Evolutionary conservation across 352 stramenopile genomes (phyloP), one percentile per base, ranked within the genome.

Genomic region (Phytophthora capsici): DNA sequence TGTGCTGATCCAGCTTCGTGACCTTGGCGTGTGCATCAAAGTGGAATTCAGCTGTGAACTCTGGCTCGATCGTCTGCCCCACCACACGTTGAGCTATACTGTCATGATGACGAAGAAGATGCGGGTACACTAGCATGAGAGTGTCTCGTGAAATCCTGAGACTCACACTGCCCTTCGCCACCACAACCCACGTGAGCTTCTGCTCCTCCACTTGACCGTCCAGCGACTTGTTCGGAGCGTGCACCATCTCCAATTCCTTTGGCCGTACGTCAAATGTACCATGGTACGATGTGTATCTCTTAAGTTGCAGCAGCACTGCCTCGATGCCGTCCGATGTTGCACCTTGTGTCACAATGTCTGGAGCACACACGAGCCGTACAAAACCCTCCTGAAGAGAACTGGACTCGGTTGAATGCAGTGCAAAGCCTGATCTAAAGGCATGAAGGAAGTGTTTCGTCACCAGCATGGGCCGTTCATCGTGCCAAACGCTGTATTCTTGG

Each of bases 201-300:
- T 71, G 25, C 3, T 80, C 63, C 0, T 57, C 47, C 16, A 20
- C 47, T 22, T 32, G 25, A 22, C 3, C 23, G 20, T 64, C 50
- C 17, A 53, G 20, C 46, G 63, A 14, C 28, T 58, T 34, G 13
- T 36, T 37, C 2, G 67, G 72, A 0, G 68, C 64, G 51, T 82
- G 65, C 2, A 87, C 14, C 4, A 87, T 60, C 8, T 20, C 23
- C 6, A 73, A 19, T 1, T 59, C 36, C 6, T 59, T 36, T 7
- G 58, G 43, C 9, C 54, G 47, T 28, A 90, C 57, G 51, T 84
- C 75, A 43, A 88, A 80, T 5, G 79, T 69, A 6, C 78, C 68
- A 50, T 91, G 81, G 47, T 90, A 91, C 28, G 83, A 91, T 19
- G 83, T 80, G 47, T 90, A 91, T 10, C 83, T 67, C 63, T 91